Evolutionary conservation across 345 rosid species (phyloP).

Genomic region (Ceriops decandra): DNA sequence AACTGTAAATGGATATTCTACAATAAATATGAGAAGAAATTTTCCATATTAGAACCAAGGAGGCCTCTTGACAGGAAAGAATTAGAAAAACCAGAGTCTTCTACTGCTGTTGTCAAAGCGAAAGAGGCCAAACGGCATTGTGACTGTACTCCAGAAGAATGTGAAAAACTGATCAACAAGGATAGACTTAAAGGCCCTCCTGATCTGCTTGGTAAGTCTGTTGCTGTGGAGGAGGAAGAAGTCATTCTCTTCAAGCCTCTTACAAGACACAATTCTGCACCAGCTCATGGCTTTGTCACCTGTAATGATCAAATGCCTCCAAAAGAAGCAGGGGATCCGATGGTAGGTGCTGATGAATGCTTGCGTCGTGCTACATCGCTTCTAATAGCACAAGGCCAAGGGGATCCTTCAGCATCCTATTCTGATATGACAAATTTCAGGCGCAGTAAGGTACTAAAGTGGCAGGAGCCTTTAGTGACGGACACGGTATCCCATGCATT

Average conservation of each 20-base stretch:
- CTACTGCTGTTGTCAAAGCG: constrained; percentile 3
- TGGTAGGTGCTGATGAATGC: constrained; percentile 52
- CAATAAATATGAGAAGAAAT: constrained; percentile 33
- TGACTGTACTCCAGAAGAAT: constrained; percentile 11
- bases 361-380: constrained; percentile 73
- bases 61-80: constrained; percentile 11
- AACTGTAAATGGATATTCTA: constrained; percentile 52
- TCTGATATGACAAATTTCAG: constrained; percentile 42
- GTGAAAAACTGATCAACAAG: constrained; percentile 24
- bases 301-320: constrained; percentile 27
- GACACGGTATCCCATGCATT: constrained; percentile 25
- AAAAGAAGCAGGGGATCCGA: constrained; percentile 35
- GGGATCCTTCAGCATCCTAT: constrained; percentile 38
- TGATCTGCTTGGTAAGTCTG: constrained; percentile 31
- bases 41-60: constrained; percentile 28
- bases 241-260: constrained; percentile 96
- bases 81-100: constrained; percentile 16
- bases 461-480: constrained; percentile 39
- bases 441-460: constrained; percentile 31
- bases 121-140: constrained; percentile 16
- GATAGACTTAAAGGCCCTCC: constrained; percentile 28
- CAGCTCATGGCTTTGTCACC: constrained; percentile 36
- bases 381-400: constrained; percentile 47
- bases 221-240: constrained; percentile 77
- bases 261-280: constrained; percentile 78